phyloP scores from a whole-genome alignment of 768 basidiomycete species.

The Brasilioporus rufonigricans region DNA sequence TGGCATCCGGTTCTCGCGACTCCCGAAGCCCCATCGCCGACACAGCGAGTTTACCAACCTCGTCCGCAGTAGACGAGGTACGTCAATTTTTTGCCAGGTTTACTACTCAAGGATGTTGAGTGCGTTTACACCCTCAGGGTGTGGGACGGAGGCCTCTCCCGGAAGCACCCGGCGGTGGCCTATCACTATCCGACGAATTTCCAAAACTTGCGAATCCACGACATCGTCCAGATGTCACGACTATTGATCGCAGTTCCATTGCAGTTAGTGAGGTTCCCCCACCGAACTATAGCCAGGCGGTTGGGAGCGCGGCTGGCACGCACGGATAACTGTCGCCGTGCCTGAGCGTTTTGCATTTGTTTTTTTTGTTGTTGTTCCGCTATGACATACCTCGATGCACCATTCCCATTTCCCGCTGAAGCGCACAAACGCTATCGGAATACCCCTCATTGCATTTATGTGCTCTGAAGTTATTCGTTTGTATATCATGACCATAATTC shows the following conservation, averaged over 20 bases:
- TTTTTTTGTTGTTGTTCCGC: too few species aligned
- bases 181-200: constrained; percentile 11
- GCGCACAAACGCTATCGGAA: too few species aligned
- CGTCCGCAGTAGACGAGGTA: constrained; percentile 20
- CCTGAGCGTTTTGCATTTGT: too few species aligned
- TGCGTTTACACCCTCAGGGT: neutral
- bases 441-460: too few species aligned
- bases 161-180: constrained; percentile 17
- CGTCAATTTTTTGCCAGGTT: neutral
- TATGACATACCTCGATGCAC: too few species aligned
- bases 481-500: too few species aligned
- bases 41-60: neutral
- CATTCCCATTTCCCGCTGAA: too few species aligned
- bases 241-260: constrained; percentile 13
- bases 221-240: constrained; percentile 1
- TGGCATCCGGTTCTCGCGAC: constrained; percentile 7
- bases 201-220: constrained; percentile 7
- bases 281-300: constrained; percentile 24
- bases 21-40: constrained; percentile 7
- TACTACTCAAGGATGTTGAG: neutral
- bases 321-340: neutral
- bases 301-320: neutral
- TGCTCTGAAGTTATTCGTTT: too few species aligned
- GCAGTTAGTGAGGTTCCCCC: constrained; percentile 20
- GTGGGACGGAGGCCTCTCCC: constrained; percentile 21